Conservation (phyloP, 805 yeast genomes). For the Kluyveromyces aestuarii region DNA sequence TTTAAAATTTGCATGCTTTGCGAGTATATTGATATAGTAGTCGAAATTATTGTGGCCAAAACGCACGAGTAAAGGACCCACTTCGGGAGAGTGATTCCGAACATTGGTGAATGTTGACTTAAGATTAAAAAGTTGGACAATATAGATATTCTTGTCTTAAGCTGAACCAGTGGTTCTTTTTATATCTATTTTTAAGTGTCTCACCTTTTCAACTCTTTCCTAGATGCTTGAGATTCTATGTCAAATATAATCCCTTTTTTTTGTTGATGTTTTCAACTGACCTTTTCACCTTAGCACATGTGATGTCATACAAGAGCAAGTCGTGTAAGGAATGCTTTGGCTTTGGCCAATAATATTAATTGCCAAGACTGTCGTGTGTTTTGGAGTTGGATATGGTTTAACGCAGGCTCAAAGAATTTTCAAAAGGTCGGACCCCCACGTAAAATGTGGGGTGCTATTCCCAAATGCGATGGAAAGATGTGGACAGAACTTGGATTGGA, state of each 20-base stretch:
- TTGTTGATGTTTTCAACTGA: background rate
- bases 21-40: conserved; percentile 35
- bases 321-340: background rate
- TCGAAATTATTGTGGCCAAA: conserved; percentile 22
- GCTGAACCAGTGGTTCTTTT: too few species aligned
- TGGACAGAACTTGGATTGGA: conserved; percentile 36
- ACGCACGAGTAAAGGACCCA: conserved; percentile 21
- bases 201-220: background rate
- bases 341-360: background rate
- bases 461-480: conserved; percentile 66
- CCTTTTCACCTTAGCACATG: background rate
- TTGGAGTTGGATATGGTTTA: conserved; percentile 19
- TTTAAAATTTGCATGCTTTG: conserved; percentile 50
- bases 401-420: conserved; percentile 16
- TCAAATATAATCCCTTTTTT: background rate
- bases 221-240: background rate
- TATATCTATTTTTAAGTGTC: too few species aligned
- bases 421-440: conserved; percentile 21
- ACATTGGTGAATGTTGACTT: background rate
- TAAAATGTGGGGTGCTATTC: conserved; percentile 55
- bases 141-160: background rate
- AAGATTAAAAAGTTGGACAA: background rate
- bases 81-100: conserved; percentile 9
- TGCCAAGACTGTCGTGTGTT: conserved; percentile 4
- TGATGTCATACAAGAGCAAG: background rate